phyloP scores from a whole-genome alignment of 306 rosid species.

The Vicia villosa region DNA sequence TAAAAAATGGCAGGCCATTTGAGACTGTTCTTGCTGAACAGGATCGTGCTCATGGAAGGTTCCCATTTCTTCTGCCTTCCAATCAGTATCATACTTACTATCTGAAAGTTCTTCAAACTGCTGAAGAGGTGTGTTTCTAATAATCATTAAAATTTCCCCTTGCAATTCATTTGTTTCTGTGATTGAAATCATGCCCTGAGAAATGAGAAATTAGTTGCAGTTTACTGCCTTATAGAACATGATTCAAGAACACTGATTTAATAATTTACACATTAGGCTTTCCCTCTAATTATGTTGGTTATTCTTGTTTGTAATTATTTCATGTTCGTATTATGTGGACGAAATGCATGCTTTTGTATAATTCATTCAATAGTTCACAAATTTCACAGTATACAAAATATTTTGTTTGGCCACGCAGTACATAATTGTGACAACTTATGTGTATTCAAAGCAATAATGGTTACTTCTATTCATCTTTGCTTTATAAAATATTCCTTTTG shows the following conservation, averaged over 20 bases:
- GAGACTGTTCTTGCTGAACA: conserved; percentile 76
- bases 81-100: conserved; percentile 76
- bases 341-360: conserved; percentile 6
- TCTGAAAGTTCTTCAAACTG: conserved; percentile 58
- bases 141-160: neutral
- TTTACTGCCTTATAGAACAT: neutral
- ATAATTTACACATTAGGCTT: neutral
- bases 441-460: neutral
- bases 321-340: neutral
- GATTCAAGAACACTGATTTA: neutral
- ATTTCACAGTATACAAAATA: neutral
- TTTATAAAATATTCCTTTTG: conserved; percentile 15
- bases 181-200: conserved; percentile 1
- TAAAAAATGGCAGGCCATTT: conserved; percentile 74
- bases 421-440: neutral
- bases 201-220: conserved; percentile 18
- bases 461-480: conserved; percentile 5
- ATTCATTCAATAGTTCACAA: neutral
- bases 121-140: conserved; percentile 61
- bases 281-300: conserved; percentile 12
- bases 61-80: conserved; percentile 77
- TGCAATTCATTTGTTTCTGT: conserved; percentile 15
- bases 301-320: neutral
- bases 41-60: conserved; percentile 79
- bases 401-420: neutral